Evolutionary conservation across 345 rosid species (phyloP), one percentile per base, ranked within the genome.

Genomic region (Pistacia integerrima): DNA sequence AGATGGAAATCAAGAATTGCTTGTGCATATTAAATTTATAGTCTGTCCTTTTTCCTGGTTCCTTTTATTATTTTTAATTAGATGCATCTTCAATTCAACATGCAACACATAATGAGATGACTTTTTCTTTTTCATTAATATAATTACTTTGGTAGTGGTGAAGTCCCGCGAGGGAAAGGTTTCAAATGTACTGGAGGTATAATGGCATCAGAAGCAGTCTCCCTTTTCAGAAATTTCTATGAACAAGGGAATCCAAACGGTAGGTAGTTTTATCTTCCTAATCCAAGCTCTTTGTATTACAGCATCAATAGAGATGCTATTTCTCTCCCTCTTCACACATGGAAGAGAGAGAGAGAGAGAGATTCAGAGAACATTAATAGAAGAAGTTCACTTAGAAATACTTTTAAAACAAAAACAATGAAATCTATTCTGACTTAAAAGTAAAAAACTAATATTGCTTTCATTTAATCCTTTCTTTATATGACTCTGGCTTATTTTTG

Each of bases 161-260:
- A 79, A 78, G 75, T 52, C 77, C 78, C 54, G 8, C 73, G 73
- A 58, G 73, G 88, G 68, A 82, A 79, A 81, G 83, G 82, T 75
- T 91, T 87, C 77, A 85, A 89, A 72, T 83, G 90, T 75, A 83
- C 12, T 22, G 92, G 92, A 76, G 92, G 98, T 78, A 79, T 94
- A 76, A 87, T 87, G 92, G 93, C 97, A 79, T 84, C 87, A 0
- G 91, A 92, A 86, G 91, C 94, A 11, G 82, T 91, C 35, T 85
- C 91, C 76, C 92, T 92, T 48, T 81, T 92, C 60, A 84, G 87
- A 78, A 82, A 80, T 80, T 94, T 92, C 82, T 92, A 94, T 74
- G 97, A 94, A 77, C 94, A 90, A 78, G 97, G 97, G 75, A 94
- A 91, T 80, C 97, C 97, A 38, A 92, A 92, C 68, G 97, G 97